phyloP scores from a whole-genome alignment of 371 early-diverging fungal genomes.

The Rhizopus microsporus region DNA sequence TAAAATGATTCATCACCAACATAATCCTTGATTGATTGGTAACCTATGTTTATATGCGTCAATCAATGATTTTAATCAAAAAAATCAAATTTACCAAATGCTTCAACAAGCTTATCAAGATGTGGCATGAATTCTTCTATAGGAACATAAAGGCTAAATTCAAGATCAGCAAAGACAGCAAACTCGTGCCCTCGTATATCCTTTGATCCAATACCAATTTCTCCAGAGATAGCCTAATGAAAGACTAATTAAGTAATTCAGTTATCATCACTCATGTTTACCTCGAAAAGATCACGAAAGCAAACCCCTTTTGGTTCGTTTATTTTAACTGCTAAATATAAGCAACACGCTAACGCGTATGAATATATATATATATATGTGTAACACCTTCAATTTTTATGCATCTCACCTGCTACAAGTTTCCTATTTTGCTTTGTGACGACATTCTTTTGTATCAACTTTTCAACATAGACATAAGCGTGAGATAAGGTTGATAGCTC shows the following conservation, averaged over 20 bases:
- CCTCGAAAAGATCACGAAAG: constrained; percentile 29
- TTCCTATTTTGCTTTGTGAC: constrained; percentile 10
- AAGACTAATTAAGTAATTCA: background rate
- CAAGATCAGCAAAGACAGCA: constrained; percentile 78
- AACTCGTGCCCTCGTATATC: constrained; percentile 83
- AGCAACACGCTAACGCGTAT: constrained; percentile 70
- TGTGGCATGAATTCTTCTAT: constrained; percentile 83
- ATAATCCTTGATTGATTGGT: constrained; percentile 11
- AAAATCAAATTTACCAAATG: constrained; percentile 1
- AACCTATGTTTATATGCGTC: background rate
- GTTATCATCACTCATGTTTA: background rate
- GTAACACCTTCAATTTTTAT: background rate
- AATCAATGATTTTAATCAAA: background rate
- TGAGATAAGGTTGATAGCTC: constrained; percentile 91
- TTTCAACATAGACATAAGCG: constrained; percentile 92
- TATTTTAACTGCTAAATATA: constrained; percentile 79
- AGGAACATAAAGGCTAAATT: constrained; percentile 83
- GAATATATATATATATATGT: constrained; percentile 55
- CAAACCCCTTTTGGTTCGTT: constrained; percentile 78
- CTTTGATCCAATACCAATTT: constrained; percentile 72
- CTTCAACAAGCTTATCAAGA: constrained; percentile 66
- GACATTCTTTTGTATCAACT: constrained; percentile 70
- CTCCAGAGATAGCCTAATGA: constrained; percentile 27
- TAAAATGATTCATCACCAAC: constrained; percentile 8
- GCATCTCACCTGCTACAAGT: constrained; percentile 7